phyloP scores from a whole-genome alignment of 1,139 yeast genomes.

The Taiozyma sp. region DNA sequence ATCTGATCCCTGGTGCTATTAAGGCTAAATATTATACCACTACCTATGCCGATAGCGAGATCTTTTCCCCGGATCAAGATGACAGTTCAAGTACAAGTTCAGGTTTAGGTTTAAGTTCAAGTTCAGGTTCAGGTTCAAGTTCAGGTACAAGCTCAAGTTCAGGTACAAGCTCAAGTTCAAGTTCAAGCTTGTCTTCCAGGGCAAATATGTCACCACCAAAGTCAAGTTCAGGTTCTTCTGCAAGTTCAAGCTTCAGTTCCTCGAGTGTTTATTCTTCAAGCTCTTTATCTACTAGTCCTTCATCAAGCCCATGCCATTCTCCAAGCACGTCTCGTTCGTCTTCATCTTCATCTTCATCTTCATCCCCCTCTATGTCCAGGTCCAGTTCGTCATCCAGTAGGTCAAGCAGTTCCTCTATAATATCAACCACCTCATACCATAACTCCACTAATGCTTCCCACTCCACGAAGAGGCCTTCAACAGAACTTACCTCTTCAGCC shows the following conservation, averaged over 20 bases:
- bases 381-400: neutral
- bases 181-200: no score
- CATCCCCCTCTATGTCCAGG: neutral
- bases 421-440: neutral
- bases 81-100: neutral
- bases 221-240: no score
- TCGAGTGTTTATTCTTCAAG: neutral
- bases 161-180: neutral
- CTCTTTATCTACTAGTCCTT: neutral
- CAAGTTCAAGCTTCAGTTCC: neutral
- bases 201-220: no score
- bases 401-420: neutral
- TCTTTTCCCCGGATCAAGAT: neutral
- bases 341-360: neutral
- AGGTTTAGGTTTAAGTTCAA: neutral
- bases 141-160: neutral
- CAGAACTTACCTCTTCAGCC: neutral
- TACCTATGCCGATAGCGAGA: constrained; percentile 1
- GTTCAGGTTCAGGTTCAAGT: neutral
- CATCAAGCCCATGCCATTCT: neutral
- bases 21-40: constrained; percentile 29
- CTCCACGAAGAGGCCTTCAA: neutral
- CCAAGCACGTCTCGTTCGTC: neutral
- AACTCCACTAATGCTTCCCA: neutral
- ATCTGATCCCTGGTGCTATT: constrained; percentile 43